phyloP scores from a whole-genome alignment of 2,329 filamentous ascomycete species.

The Thelonectria discophora region DNA sequence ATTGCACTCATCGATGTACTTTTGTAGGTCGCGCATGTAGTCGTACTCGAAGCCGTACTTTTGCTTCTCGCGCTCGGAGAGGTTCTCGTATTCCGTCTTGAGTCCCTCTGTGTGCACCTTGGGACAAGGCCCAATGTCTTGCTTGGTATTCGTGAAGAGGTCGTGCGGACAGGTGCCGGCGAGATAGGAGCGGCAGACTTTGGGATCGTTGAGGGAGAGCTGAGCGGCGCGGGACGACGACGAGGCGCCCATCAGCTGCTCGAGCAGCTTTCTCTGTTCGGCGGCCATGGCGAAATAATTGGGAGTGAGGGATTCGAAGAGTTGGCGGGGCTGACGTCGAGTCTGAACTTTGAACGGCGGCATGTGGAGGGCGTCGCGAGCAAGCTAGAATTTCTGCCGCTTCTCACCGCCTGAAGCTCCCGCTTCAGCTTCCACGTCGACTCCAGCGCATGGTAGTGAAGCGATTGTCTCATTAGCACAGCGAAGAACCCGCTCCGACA shows the following conservation, averaged over 20 bases:
- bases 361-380: slow-evolving; percentile 40
- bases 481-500: slow-evolving; percentile 4
- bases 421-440: slow-evolving; percentile 36
- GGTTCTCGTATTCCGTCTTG: slow-evolving; percentile 85
- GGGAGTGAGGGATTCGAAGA: background rate
- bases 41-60: slow-evolving; percentile 94
- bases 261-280: slow-evolving; percentile 97
- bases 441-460: slow-evolving; percentile 10
- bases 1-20: slow-evolving; percentile 97
- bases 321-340: slow-evolving; percentile 32
- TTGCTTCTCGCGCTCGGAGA: slow-evolving; percentile 75
- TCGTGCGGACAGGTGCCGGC: slow-evolving; percentile 96
- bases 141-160: slow-evolving; percentile 99
- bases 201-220: slow-evolving; percentile 87
- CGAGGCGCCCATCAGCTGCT: slow-evolving; percentile 90
- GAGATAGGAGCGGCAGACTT: slow-evolving; percentile 94
- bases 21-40: slow-evolving; percentile 94
- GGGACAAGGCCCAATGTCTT: slow-evolving; percentile 89
- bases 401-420: slow-evolving; percentile 35
- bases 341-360: slow-evolving; percentile 30
- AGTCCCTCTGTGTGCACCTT: slow-evolving; percentile 89
- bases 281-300: slow-evolving; percentile 71
- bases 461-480: slow-evolving; percentile 6
- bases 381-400: slow-evolving; percentile 38
- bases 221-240: slow-evolving; percentile 78